These are phyloP conservation scores for Fusarium verticillioides DNA, from an alignment of 2,329 filamentous ascomycete species.

Conservation along the genomic window DNA sequence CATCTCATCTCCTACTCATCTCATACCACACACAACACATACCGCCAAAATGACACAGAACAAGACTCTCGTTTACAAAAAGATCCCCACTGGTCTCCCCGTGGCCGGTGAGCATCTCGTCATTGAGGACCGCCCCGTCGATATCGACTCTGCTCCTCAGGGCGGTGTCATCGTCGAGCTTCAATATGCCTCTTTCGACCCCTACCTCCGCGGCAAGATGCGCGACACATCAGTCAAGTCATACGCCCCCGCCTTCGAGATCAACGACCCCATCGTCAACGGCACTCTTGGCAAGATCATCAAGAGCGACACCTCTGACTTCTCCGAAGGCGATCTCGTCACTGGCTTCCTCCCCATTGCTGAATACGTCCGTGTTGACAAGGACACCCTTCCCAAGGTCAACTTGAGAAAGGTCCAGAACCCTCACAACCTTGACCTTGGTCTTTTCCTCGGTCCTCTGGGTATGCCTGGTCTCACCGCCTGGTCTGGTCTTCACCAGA, in stretches of 20 bases:
- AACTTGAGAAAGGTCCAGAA: conserved; percentile 69
- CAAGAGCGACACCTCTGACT: conserved; percentile 72
- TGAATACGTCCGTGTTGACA: conserved; percentile 71
- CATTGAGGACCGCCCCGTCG: conserved; percentile 74
- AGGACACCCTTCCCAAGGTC: conserved; percentile 55
- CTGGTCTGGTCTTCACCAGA: conserved; percentile 74
- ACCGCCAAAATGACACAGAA: conserved; percentile 60
- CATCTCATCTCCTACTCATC: background rate
- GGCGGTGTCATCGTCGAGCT: conserved; percentile 76
- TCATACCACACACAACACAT: background rate
- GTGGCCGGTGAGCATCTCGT: conserved; percentile 76
- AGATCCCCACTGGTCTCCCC: conserved; percentile 73
- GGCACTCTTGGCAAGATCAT: conserved; percentile 74
- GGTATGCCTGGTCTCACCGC: conserved; percentile 72
- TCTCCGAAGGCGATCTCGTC: conserved; percentile 75
- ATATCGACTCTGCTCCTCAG: conserved; percentile 67
- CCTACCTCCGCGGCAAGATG: conserved; percentile 87
- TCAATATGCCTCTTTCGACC: conserved; percentile 82
- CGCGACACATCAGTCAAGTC: conserved; percentile 70
- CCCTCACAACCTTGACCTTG: conserved; percentile 72
- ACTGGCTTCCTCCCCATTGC: conserved; percentile 68
- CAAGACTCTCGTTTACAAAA: conserved; percentile 80
- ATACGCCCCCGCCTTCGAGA: conserved; percentile 62
- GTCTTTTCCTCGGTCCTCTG: conserved; percentile 78
- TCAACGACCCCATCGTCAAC: conserved; percentile 74